Base-by-base conservation (phyloP, 148 eudicot species). In the Polygonum maritimum region DNA sequence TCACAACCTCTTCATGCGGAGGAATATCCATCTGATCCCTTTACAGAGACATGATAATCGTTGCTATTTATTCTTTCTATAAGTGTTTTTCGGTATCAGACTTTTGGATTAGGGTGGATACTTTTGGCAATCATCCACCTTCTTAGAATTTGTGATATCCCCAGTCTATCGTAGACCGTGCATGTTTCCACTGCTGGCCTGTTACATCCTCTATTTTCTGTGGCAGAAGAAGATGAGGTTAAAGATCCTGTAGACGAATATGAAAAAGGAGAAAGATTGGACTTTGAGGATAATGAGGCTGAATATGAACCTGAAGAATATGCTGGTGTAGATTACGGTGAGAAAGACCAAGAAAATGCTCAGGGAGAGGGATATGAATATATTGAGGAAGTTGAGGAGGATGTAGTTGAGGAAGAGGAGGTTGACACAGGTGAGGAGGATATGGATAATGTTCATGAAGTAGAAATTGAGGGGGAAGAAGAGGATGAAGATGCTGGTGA, bases 221-320 rank as follows among this genome's bases (percentile, higher is more conserved):
- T 90, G 88, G 84, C 96, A 95, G 99, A 91, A 78, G 91, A 89
- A 79, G 89, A 84, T 39, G 86, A 88, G 85, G 87, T 81, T 75
- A 95, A 92, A 85, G 96, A 89, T 77, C 52, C 87, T 57, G 85
- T 86, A 49, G 96, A 92, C 82, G 96, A 95, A 75, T 87, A 85
- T 84, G 98, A 90, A 82, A 92, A 79, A 79, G 97, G 81, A 81
- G 99, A 95, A 79, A 80, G 92, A 78, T 83, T 95, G 80, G 97
- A 95, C 78, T 90, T 95, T 80, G 99, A 92, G 89, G 99, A 95
- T 84, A 87, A 95, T 82, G 99, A 95, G 35, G 92, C 93, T 73
- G 99, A 92, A 71, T 92, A 84, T 84, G 99, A 95, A 81, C 91
- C 92, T 54, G 99, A 95, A 84, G 99, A 89, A 78, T 87, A 90